Conservation (phyloP, 306 rosid species). For the Argentina anserina region DNA sequence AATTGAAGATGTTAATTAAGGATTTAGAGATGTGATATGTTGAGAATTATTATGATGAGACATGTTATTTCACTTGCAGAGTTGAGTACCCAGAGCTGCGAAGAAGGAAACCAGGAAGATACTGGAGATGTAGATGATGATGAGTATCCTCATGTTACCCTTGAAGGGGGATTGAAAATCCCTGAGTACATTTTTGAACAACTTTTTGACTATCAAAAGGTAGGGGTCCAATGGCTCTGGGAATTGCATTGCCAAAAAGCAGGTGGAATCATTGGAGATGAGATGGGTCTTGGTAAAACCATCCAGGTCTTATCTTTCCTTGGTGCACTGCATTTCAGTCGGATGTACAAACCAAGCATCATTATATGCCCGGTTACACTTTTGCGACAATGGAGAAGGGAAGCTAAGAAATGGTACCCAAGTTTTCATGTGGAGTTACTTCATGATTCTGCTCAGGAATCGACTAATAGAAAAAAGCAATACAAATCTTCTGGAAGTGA, state of each 20-base stretch:
- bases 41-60: not conserved
- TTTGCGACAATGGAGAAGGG: constrained; percentile 94
- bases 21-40: not conserved
- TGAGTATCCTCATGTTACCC: constrained; percentile 55
- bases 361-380: constrained; percentile 93
- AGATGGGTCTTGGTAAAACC: constrained; percentile 99
- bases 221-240: constrained; percentile 99
- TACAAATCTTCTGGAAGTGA: constrained; percentile 68
- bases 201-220: constrained; percentile 96
- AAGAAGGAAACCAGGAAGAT: constrained; percentile 52
- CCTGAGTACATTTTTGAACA: constrained; percentile 61
- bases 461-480: constrained; percentile 46
- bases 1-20: not conserved
- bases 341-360: constrained; percentile 85
- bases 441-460: constrained; percentile 84
- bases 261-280: constrained; percentile 98
- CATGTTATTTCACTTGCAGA: constrained; percentile 45
- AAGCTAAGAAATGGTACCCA: constrained; percentile 85
- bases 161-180: constrained; percentile 89
- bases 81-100: constrained; percentile 48
- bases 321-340: constrained; percentile 90
- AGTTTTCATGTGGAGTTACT: constrained; percentile 73
- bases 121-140: constrained; percentile 42
- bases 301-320: constrained; percentile 88
- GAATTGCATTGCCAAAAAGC: constrained; percentile 98